A percentile compares a stretch with the other conserved stretches of the same genome.
These are phyloP conservation scores for Citrus australasica DNA, from an alignment of 345 rosid species.

Conservation along the genomic window DNA sequence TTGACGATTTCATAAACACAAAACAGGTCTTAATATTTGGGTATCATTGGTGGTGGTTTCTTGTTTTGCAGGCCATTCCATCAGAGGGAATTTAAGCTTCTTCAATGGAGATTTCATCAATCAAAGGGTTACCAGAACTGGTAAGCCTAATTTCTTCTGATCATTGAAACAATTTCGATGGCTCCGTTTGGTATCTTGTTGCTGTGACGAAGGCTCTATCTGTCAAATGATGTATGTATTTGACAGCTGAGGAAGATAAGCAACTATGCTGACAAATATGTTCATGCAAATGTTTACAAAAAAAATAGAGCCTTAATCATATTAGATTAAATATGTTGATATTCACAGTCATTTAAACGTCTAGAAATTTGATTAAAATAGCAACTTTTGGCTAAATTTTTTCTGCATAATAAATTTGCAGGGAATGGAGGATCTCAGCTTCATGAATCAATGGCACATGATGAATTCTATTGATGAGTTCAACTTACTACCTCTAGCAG, in stretches of 20 bases:
- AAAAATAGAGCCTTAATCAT: neutral
- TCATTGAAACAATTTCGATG: neutral
- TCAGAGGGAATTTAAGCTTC: conserved; percentile 23
- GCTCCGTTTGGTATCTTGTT: too few species aligned
- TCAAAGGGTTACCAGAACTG: conserved; percentile 32
- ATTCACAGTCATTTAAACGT: too few species aligned
- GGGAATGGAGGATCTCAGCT: conserved; percentile 51
- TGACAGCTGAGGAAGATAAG: too few species aligned
- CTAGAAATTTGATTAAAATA: too few species aligned
- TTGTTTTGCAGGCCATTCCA: neutral
- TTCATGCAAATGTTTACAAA: too few species aligned
- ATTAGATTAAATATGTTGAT: too few species aligned
- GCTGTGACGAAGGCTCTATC: too few species aligned
- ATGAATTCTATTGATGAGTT: conserved; percentile 42
- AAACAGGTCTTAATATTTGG: neutral
- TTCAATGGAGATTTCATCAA: conserved; percentile 49
- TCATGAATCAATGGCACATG: conserved; percentile 48
- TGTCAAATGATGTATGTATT: too few species aligned
- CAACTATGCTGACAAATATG: too few species aligned
- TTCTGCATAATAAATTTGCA: conserved; percentile 7
- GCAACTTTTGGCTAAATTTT: neutral
- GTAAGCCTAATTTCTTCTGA: conserved; percentile 20
- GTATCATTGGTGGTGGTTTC: neutral
- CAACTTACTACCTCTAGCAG: conserved; percentile 29
- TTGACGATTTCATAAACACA: too few species aligned